Conservation (phyloP, 169 alveolate species). For the Eimeria praecox region DNA sequence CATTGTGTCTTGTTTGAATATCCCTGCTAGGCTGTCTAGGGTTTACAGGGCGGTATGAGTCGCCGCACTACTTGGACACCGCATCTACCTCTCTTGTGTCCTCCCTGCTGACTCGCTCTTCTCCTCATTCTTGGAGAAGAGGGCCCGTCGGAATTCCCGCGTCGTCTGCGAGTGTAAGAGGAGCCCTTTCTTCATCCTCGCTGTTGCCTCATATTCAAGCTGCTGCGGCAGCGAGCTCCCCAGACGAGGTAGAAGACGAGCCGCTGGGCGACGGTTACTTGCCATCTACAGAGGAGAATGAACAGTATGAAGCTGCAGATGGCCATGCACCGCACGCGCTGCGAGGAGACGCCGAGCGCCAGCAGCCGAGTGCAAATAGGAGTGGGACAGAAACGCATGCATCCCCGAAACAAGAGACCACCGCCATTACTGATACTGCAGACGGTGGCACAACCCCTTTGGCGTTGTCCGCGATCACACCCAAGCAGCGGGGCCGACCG, state of each 20-base stretch:
- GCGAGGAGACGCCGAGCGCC: not conserved
- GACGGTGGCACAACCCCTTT: not conserved
- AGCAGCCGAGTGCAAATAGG: not conserved
- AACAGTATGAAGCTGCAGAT: not conserved
- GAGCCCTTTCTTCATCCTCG: not conserved
- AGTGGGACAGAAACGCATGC: not conserved
- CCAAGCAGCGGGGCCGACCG: slow-evolving; percentile 83
- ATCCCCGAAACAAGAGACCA: not conserved
- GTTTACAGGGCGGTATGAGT: not conserved
- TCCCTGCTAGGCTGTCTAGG: slow-evolving; percentile 30
- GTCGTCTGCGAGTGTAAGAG: not conserved
- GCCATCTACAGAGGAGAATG: not conserved
- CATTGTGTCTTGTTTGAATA: not conserved
- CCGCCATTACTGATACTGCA: not conserved
- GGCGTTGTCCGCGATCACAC: not conserved
- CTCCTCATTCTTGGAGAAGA: slow-evolving; percentile 4
- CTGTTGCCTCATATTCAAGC: slow-evolving; percentile 10
- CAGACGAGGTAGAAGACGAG: not conserved
- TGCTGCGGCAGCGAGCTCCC: slow-evolving; percentile 25
- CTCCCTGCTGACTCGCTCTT: slow-evolving; percentile 17
- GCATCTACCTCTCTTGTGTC: not conserved
- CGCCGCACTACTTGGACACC: not conserved
- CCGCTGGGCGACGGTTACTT: not conserved
- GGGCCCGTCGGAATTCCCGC: not conserved
- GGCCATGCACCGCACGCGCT: slow-evolving; percentile 1